Base-by-base conservation (phyloP, 2,329 filamentous ascomycete species). In the Diaporthe citrichinensis region DNA sequence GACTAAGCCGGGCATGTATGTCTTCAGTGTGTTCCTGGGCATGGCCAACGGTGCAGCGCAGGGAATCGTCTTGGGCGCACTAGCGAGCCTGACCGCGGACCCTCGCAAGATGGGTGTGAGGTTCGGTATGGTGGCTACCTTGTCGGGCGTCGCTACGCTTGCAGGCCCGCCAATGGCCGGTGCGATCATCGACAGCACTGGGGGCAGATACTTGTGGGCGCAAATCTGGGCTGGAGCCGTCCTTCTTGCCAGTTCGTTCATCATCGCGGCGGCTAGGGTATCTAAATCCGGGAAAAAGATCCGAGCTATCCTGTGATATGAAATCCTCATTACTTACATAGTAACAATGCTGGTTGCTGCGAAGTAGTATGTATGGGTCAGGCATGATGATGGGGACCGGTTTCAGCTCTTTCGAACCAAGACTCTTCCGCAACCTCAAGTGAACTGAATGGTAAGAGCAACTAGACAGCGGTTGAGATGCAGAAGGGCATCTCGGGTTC, bases 121-220 rank as follows among this genome's bases (percentile, higher is more conserved):
- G 6, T 86, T 87, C 76, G 86, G 87, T 69, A 87, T 88, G 86
- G 83, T 87, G 28, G 85, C 84, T 62, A 85, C 84, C 0, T 76
- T 87, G 28, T 80, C 83, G 8, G 84, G 83, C 1, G 85, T 88
- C 74, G 86, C 86, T 2, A 84, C 84, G 10, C 80, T 88, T 25
- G 85, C 86, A 4, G 87, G 87, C 4, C 58, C 58, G n/a, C 58
- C 58, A 0, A 61, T 61, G 36, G 58, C 58, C 4, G 58, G 58
- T 41, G 58, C 36, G 2, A 41, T 61, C 9, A 61, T 61, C 23
- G 58, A 61, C 36, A 41, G 36, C 34, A 61, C 34, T 4, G 36
- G 58, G 4, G 36, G 58, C 17, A 41, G n/a, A 20, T 61, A 61
- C 6, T 0, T 41, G 17, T 61, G 58, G 58, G 58, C 58, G 58